Conservation (phyloP, 2,329 filamentous ascomycete genomes). For the Magnaporthales sp. region DNA sequence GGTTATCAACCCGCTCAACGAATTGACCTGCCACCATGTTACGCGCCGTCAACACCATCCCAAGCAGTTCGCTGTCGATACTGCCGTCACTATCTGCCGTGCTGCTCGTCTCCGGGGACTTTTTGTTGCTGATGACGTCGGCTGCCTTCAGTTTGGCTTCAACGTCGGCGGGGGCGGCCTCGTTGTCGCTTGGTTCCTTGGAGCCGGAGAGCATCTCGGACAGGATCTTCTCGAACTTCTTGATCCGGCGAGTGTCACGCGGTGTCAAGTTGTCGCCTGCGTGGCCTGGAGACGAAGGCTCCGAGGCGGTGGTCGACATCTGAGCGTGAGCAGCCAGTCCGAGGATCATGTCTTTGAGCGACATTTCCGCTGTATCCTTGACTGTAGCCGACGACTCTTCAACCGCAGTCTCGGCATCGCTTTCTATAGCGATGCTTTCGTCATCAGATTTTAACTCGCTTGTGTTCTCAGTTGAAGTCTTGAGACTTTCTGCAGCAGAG, state of each 20-base stretch:
- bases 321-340: slow-evolving; percentile 39
- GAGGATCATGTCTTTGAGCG: slow-evolving; percentile 41
- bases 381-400: background rate
- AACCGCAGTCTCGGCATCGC: background rate
- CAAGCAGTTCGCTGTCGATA: slow-evolving; percentile 39
- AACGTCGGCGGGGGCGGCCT: background rate
- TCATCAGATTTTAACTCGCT: background rate
- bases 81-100: background rate
- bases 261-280: background rate
- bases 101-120: background rate
- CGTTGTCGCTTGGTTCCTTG: slow-evolving; percentile 10
- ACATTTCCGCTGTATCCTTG: slow-evolving; percentile 7
- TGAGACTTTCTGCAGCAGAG: no score
- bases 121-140: background rate
- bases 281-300: no score
- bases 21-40: background rate
- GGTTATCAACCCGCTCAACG: background rate
- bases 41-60: slow-evolving; percentile 53
- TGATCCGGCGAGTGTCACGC: slow-evolving; percentile 21
- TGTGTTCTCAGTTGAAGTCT: no score
- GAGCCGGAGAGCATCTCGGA: slow-evolving; percentile 35
- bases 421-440: background rate
- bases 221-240: slow-evolving; percentile 42
- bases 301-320: slow-evolving; percentile 11
- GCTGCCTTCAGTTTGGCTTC: background rate